Base-by-base conservation (phyloP, 2,329 filamentous ascomycete genomes). In the Botryotinia globosa region DNA sequence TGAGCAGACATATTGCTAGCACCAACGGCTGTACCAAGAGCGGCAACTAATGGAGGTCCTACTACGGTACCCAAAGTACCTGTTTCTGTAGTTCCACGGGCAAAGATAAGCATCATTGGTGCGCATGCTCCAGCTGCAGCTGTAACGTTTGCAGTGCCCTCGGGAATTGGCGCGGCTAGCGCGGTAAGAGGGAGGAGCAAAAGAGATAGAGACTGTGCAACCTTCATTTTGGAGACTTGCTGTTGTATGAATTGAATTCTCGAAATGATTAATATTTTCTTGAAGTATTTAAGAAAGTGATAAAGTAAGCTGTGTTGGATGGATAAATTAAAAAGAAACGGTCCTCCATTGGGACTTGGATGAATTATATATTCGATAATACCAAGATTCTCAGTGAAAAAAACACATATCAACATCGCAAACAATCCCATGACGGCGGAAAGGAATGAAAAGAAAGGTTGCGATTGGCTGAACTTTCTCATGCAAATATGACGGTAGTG, bases 1-100 rank as follows among this genome's bases (percentile, higher is more conserved):
- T 89, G 87, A 14, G 87, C 82, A 4, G 84, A 77, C 68, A 84
- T 83, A 56, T 80, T 80, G 10, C 78, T 80, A 29, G 83, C 84
- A 74, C 87, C 80, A 74, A 81, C 79, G 18, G 79, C 74, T 9
- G 56, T 72, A n/a, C 73, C 75, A 5, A 79, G 72, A 14, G 78
- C 77, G 18, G 72, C 74, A 61, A 79, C 78, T 58, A 79, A 76
- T 4, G 77, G 76, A 10, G 78, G 78, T 3, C 78, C 77, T 2
- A 75, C 74, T n/a, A 79, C 51, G 48, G 77, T 73, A 29, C 78
- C 78, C 1, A 72, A 54, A 25, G 66, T 51, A 75, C 76, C 76
- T 59, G 73, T 73, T 66, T 79, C 78, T 20, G 51, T 65, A 5
- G 77, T 78, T 16, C 78, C 78, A 32, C 76, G 75, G 9, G 78